phyloP scores from a whole-genome alignment of 345 rosid genomes.

The Xanthoceras sorbifolium region DNA sequence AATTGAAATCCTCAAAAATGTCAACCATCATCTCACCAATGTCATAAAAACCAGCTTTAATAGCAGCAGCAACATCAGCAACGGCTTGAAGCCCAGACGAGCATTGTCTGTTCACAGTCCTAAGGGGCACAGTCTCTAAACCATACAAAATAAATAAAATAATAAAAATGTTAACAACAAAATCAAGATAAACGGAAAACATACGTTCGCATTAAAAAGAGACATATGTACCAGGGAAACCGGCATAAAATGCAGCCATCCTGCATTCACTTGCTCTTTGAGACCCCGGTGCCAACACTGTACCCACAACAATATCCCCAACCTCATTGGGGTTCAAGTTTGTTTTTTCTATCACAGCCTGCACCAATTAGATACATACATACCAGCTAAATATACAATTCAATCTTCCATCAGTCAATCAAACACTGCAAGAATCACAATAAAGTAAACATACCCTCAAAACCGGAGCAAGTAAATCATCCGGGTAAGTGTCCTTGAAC shows the following conservation, averaged over 20 bases:
- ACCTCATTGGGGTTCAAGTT: slow-evolving; percentile 83
- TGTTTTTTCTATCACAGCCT: slow-evolving; percentile 89
- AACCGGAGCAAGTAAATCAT: slow-evolving; percentile 84
- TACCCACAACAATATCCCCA: slow-evolving; percentile 97
- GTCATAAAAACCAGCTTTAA: slow-evolving; percentile 94
- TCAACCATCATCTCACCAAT: slow-evolving; percentile 53
- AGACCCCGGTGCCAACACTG: slow-evolving; percentile 87
- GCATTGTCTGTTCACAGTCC: slow-evolving; percentile 94
- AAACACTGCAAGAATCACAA: background rate
- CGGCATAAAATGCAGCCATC: slow-evolving; percentile 98
- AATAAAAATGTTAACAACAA: background rate
- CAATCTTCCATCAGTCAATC: background rate
- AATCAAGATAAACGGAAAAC: background rate
- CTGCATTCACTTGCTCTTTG: slow-evolving; percentile 93
- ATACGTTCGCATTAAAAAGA: background rate
- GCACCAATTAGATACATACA: slow-evolving; percentile 20
- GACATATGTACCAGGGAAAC: slow-evolving; percentile 71
- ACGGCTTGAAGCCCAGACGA: slow-evolving; percentile 99
- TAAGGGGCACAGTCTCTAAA: slow-evolving; percentile 81
- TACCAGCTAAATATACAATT: background rate
- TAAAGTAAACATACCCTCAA: slow-evolving; percentile 48
- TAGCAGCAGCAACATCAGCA: slow-evolving; percentile 95
- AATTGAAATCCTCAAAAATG: background rate
- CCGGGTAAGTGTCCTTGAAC: slow-evolving; percentile 88
- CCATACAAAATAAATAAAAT: background rate